Evolutionary conservation across 495 filamentous ascomycete genomes (phyloP).

Genomic region (Penicillium salamii): DNA sequence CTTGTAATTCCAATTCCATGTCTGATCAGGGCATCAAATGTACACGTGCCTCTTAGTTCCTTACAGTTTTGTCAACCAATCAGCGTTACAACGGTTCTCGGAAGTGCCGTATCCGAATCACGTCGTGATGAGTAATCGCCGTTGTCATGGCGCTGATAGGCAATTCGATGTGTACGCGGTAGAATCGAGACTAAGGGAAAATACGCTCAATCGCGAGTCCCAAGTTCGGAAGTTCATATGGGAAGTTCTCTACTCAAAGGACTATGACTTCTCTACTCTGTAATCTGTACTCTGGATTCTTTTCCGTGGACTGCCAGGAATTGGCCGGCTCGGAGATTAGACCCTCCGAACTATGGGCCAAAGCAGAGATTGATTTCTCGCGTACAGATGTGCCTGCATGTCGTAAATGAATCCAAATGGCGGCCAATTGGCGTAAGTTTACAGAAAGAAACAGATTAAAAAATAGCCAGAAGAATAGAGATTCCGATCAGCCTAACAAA

Average conservation of each 20-base stretch:
- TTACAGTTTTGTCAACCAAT: slow-evolving; percentile 6
- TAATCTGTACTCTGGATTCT: no score
- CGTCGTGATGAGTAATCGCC: slow-evolving; percentile 10
- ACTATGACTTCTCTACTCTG: no score
- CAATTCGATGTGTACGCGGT: neutral
- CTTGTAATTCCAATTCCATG: neutral
- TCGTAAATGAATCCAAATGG: no score
- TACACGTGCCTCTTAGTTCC: slow-evolving; percentile 9
- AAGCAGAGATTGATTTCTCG: neutral
- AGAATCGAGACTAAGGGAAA: no score
- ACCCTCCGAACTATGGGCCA: neutral
- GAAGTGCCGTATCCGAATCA: slow-evolving; percentile 17
- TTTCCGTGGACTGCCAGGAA: no score
- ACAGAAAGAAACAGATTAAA: no score
- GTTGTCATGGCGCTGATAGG: neutral
- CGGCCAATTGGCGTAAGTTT: no score
- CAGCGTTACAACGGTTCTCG: slow-evolving; percentile 2
- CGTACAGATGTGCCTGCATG: no score
- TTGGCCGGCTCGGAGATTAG: neutral
- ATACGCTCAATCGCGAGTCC: no score
- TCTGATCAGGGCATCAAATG: neutral
- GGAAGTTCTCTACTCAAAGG: no score
- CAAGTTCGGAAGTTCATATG: no score
- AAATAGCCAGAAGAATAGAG: no score
- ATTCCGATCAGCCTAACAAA: neutral